phyloP scores from a whole-genome alignment of 345 rosid species.

The Aquilaria malaccensis region DNA sequence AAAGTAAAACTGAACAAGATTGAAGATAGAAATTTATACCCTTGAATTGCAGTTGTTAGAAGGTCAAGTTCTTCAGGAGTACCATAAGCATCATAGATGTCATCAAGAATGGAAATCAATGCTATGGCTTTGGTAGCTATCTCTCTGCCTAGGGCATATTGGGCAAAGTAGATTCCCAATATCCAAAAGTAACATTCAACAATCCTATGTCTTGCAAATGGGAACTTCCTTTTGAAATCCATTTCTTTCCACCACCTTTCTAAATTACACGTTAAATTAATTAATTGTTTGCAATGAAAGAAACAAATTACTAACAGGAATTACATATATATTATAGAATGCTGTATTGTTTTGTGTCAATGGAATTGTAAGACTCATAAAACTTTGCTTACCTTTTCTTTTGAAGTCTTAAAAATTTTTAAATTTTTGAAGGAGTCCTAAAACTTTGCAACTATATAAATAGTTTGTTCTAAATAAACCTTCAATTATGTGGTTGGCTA shows the following conservation, averaged over 20 bases:
- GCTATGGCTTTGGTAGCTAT: slow-evolving; percentile 13
- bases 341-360: no score
- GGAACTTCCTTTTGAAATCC: slow-evolving; percentile 15
- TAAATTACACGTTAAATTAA: background rate
- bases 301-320: background rate
- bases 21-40: slow-evolving; percentile 3
- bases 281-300: background rate
- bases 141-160: slow-evolving; percentile 6
- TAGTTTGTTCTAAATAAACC: no score
- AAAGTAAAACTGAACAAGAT: background rate
- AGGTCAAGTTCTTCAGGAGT: slow-evolving; percentile 23
- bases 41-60: slow-evolving; percentile 15
- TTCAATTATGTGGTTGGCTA: no score
- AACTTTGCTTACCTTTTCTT: no score
- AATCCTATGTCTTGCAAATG: background rate
- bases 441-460: no score
- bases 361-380: background rate
- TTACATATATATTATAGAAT: no score
- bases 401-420: no score
- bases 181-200: slow-evolving; percentile 7
- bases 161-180: slow-evolving; percentile 9
- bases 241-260: slow-evolving; percentile 22
- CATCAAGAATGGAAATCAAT: slow-evolving; percentile 6
- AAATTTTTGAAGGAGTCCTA: no score
- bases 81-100: slow-evolving; percentile 23